These are phyloP conservation scores for Skeletonema costatum DNA, from an alignment of 108 stramenopile species.

Conservation along the genomic window DNA sequence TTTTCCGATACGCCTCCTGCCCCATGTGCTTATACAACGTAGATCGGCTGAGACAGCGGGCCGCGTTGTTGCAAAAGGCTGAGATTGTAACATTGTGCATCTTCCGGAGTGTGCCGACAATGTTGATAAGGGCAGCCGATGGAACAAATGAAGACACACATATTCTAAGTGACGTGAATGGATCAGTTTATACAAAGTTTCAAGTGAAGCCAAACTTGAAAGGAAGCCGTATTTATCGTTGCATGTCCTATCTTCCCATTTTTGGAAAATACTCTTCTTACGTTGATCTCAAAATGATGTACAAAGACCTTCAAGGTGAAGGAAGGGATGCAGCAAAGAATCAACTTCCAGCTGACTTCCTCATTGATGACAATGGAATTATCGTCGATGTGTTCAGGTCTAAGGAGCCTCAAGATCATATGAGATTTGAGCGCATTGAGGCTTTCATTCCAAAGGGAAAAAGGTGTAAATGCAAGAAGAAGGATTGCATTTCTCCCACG, in stretches of 20 bases:
- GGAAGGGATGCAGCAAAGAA: not conserved
- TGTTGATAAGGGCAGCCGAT: not conserved
- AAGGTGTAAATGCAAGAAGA: no score
- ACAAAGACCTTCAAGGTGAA: not conserved
- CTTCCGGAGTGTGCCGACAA: not conserved
- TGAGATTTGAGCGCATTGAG: not conserved
- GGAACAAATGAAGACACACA: not conserved
- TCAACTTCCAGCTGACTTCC: constrained; percentile 9
- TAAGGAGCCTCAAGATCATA: not conserved
- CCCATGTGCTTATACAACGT: not conserved
- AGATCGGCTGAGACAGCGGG: no score
- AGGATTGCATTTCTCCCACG: not conserved
- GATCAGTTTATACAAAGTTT: not conserved
- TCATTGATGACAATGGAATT: constrained; percentile 12
- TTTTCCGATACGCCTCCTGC: constrained; percentile 5
- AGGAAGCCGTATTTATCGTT: not conserved
- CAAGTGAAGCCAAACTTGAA: not conserved
- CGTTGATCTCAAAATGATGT: not conserved
- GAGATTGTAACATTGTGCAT: not conserved
- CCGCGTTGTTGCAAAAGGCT: no score
- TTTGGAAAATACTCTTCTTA: not conserved
- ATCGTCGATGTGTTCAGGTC: constrained; percentile 10
- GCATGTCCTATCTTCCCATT: not conserved
- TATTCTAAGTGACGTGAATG: constrained; percentile 1
- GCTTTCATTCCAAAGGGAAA: no score